These are phyloP conservation scores for Wickerhamiella australiensis DNA, from an alignment of 805 yeast genomes.

Conservation along the genomic window DNA sequence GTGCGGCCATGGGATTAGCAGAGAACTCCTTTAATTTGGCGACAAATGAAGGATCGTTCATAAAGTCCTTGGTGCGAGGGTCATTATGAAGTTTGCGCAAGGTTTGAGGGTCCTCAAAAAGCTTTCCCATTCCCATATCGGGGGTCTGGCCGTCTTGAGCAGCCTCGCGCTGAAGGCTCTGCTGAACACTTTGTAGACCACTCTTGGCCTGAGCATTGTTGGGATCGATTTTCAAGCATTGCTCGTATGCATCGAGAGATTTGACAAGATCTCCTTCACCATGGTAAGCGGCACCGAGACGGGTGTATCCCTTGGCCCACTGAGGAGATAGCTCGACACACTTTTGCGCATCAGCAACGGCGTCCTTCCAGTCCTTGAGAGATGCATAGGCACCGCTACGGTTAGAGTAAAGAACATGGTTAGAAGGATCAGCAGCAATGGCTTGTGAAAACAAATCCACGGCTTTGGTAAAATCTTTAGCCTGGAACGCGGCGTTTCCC, in stretches of 20 bases:
- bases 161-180: slow-evolving; percentile 42
- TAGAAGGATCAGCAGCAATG: slow-evolving; percentile 63
- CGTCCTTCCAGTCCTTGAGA: slow-evolving; percentile 55
- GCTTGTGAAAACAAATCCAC: slow-evolving; percentile 74
- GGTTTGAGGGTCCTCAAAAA: slow-evolving; percentile 71
- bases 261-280: slow-evolving; percentile 75
- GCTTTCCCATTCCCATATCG: slow-evolving; percentile 62
- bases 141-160: slow-evolving; percentile 36
- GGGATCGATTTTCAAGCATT: slow-evolving; percentile 73
- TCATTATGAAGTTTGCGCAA: slow-evolving; percentile 62
- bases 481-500: slow-evolving; percentile 87
- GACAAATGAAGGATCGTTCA: slow-evolving; percentile 80
- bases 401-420: slow-evolving; percentile 86
- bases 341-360: slow-evolving; percentile 73
- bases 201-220: slow-evolving; percentile 74
- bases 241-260: slow-evolving; percentile 58
- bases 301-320: slow-evolving; percentile 93
- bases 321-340: slow-evolving; percentile 68
- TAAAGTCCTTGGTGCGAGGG: slow-evolving; percentile 76
- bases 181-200: slow-evolving; percentile 61
- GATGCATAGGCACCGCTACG: slow-evolving; percentile 89
- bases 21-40: slow-evolving; percentile 44
- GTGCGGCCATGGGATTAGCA: slow-evolving; percentile 62
- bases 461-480: slow-evolving; percentile 73
- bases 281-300: slow-evolving; percentile 84